A percentile compares a stretch with the other conserved stretches of the same genome.
phyloP scores from a whole-genome alignment of 2,329 filamentous ascomycete genomes.

The Pseudophaeomoniella oleicola region DNA sequence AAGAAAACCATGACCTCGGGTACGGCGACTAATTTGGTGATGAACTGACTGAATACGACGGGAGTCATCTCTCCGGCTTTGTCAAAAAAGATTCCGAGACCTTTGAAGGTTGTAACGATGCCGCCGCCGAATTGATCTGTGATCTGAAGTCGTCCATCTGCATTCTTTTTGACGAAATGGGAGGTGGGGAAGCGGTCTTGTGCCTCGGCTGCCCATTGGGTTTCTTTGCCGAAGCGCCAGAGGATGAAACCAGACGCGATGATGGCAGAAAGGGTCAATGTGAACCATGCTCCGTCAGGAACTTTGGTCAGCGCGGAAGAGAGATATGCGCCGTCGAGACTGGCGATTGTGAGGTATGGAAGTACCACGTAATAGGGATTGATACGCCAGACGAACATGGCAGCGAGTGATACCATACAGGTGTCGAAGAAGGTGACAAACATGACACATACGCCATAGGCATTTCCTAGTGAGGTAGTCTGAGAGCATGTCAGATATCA shows the following conservation, averaged over 20 bases:
- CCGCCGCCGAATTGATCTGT: slow-evolving; percentile 23
- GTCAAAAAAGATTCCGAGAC: slow-evolving; percentile 56
- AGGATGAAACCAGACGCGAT: slow-evolving; percentile 50
- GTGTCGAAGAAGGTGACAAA: slow-evolving; percentile 61
- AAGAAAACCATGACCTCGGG: slow-evolving; percentile 54
- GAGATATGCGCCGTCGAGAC: slow-evolving; percentile 49
- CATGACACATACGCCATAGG: slow-evolving; percentile 61
- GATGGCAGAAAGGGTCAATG: slow-evolving; percentile 44
- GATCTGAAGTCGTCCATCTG: slow-evolving; percentile 13
- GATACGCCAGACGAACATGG: slow-evolving; percentile 52
- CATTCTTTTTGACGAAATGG: slow-evolving; percentile 10
- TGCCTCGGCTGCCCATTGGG: slow-evolving; percentile 53
- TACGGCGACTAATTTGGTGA: slow-evolving; percentile 48
- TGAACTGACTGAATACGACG: slow-evolving; percentile 53
- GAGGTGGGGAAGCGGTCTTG: slow-evolving; percentile 39
- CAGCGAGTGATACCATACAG: slow-evolving; percentile 51
- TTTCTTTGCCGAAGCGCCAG: slow-evolving; percentile 62
- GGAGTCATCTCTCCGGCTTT: slow-evolving; percentile 49
- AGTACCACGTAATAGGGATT: slow-evolving; percentile 40
- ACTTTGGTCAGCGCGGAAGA: slow-evolving; percentile 53
- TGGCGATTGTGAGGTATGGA: slow-evolving; percentile 45
- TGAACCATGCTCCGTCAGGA: slow-evolving; percentile 59
- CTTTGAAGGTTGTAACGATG: slow-evolving; percentile 32
- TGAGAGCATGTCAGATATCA: slow-evolving; percentile 16
- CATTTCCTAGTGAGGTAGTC: slow-evolving; percentile 50